Percentiles rank a stretch among this genome's conserved stretches.
These are phyloP conservation scores for Flaveria trinervia DNA, from an alignment of 129 eudicot species.

Conservation along the genomic window DNA sequence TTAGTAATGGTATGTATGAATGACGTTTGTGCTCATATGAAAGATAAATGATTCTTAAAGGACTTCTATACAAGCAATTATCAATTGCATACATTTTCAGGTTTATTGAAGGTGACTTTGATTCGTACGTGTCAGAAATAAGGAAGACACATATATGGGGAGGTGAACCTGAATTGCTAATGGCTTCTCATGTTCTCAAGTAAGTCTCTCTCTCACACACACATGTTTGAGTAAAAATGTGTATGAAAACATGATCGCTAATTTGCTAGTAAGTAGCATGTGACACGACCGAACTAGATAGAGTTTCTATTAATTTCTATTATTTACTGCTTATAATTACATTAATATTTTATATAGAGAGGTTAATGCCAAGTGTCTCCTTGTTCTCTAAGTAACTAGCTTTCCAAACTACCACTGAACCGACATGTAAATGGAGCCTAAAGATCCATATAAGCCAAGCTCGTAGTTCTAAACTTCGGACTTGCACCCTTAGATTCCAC, in stretches of 20 bases:
- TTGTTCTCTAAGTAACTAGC: background rate
- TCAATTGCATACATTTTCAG: conserved; percentile 33
- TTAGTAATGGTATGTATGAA: background rate
- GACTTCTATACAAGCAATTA: background rate
- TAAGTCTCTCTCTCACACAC: conserved; percentile 34
- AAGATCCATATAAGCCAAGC: background rate
- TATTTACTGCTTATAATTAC: background rate
- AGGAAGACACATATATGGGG: conserved; percentile 98
- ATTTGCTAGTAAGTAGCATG: no score
- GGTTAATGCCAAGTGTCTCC: background rate
- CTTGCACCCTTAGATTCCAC: no score
- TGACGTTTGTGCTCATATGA: background rate
- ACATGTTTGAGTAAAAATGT: no score
- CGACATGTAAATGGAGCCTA: background rate
- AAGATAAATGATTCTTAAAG: background rate
- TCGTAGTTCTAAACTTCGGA: no score
- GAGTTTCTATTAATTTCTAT: no score
- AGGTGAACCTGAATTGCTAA: conserved; percentile 95
- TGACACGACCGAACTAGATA: no score
- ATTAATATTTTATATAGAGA: background rate
- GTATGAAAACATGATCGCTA: no score
- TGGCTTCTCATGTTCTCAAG: conserved; percentile 98
- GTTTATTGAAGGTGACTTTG: conserved; percentile 96
- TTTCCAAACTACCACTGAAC: background rate
- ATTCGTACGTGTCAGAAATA: conserved; percentile 70